Percentiles rank a stretch among this genome's conserved stretches.
Conservation (phyloP, 2,329 filamentous ascomycete species). For the Eutypella sp. region DNA sequence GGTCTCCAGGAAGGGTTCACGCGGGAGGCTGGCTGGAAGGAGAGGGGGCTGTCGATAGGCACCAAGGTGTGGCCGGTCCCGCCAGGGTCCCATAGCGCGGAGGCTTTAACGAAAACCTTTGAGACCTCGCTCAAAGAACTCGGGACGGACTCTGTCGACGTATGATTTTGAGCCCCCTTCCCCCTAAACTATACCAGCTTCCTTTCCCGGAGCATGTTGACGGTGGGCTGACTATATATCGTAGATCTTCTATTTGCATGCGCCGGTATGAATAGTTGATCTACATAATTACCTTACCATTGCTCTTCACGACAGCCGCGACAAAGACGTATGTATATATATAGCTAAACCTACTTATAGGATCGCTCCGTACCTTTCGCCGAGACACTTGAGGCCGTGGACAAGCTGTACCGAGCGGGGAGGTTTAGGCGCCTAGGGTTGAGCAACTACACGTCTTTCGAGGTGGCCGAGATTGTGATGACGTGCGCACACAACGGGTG, state of each 20-base stretch:
- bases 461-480: constrained; percentile 78
- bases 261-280: constrained; percentile 24
- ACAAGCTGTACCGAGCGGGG: constrained; percentile 75
- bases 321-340: neutral
- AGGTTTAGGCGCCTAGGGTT: constrained; percentile 77
- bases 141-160: constrained; percentile 65
- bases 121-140: constrained; percentile 65
- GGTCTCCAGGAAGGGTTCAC: constrained; percentile 75
- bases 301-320: neutral
- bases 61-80: constrained; percentile 68
- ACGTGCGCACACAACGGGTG: constrained; percentile 71
- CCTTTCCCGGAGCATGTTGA: constrained; percentile 2
- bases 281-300: neutral
- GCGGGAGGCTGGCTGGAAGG: constrained; percentile 68
- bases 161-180: constrained; percentile 23
- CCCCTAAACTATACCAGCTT: too few relatives aligned
- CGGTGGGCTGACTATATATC: neutral
- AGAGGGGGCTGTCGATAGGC: constrained; percentile 68
- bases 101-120: constrained; percentile 56
- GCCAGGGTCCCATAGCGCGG: constrained; percentile 57
- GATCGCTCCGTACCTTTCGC: constrained; percentile 65
- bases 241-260: constrained; percentile 68
- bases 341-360: constrained; percentile 2
- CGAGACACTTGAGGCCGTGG: constrained; percentile 67
- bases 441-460: constrained; percentile 78